Evolutionary conservation across 352 stramenopile genomes (phyloP).

Genomic region (Phytophthora tentaculata): DNA sequence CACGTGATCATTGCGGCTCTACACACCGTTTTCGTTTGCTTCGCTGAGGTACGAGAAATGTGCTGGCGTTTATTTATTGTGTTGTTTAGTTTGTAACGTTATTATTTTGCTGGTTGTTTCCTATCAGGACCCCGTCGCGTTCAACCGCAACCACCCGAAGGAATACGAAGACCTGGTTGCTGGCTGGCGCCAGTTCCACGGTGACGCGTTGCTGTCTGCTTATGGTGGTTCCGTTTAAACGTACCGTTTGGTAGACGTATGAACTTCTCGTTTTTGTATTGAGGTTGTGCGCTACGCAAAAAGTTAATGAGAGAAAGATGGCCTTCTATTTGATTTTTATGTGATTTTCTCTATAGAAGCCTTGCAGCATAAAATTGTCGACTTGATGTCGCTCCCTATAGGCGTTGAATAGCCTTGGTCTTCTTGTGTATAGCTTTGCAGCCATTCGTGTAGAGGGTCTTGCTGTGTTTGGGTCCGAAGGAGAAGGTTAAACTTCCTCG

Average conservation of each 20-base stretch:
- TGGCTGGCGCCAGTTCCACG: conserved; percentile 85
- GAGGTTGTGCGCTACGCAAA: background rate
- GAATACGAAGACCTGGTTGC: conserved; percentile 82
- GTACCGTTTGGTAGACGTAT: background rate
- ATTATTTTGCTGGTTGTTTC: background rate
- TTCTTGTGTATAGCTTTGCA: too few species aligned
- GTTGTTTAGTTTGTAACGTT: conserved; percentile 6
- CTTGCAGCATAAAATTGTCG: too few species aligned
- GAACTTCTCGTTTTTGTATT: background rate
- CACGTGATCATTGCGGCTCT: conserved; percentile 86
- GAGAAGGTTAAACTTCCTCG: too few species aligned
- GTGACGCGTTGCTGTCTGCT: conserved; percentile 68
- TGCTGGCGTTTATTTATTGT: background rate
- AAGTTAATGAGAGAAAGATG: too few species aligned
- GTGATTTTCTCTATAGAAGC: too few species aligned
- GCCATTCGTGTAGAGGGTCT: too few species aligned
- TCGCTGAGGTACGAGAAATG: conserved; percentile 65
- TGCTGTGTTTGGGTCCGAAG: too few species aligned
- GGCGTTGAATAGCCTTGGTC: too few species aligned
- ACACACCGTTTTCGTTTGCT: conserved; percentile 90
- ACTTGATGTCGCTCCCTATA: too few species aligned
- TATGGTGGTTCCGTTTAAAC: conserved; percentile 78
- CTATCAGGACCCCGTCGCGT: conserved; percentile 72
- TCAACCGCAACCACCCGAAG: conserved; percentile 82
- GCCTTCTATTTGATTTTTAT: too few species aligned